Base-by-base conservation (phyloP, 2,329 filamentous ascomycete genomes). In the Cercospora zeae-maydis region DNA sequence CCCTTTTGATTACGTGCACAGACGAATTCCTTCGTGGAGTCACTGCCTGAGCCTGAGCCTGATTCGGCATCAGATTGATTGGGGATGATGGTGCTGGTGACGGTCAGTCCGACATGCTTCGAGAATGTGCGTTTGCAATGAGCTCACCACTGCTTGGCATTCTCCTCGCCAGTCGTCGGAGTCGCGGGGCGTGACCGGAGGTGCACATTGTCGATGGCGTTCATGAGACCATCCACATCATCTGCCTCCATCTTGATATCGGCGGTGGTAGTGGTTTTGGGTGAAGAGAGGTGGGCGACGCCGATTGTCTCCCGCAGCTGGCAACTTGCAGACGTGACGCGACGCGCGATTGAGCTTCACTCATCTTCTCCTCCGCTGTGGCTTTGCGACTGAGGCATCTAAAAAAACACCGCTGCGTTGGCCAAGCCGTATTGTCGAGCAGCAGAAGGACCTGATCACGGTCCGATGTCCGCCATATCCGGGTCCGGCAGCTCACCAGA, bases 401-500 rank as follows among this genome's bases (percentile, higher is more conserved):
- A 24, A 24, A 21, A 9, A n/a, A n/a, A n/a, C n/a, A n/a, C 42
- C 1, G 42, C 1, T 47, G 37, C 1, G 8, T 1, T 42, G 16
- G 37, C 37, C 16, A 24, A 7, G 13, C 19, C 19, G 42, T 47
- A 0, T 47, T 24, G 10, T 21, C 31, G 10, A 27, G 14, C 21
- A 13, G 10, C 42, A 47, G 5, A 27, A 47, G 21, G 21, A 47
- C 24, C 11, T 47, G 11, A 8, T 53, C 54, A 68, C 27, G 65
- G 64, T 7, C 63, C 68, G 42, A 70, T 58, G 4, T 68, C 69
- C 14, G 63, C 67, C 37, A 62, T 55, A 33, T 63, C 68, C 30
- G 59, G 61, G 59, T 66, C 65, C 11, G 64, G 67, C 8, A 66
- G 49, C 59, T 69, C 64, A 0, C 68, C 69, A 16, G 63, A 65